Evolutionary conservation across 495 filamentous ascomycete species (phyloP).

Genomic region (Aspergillus haitiensis): DNA sequence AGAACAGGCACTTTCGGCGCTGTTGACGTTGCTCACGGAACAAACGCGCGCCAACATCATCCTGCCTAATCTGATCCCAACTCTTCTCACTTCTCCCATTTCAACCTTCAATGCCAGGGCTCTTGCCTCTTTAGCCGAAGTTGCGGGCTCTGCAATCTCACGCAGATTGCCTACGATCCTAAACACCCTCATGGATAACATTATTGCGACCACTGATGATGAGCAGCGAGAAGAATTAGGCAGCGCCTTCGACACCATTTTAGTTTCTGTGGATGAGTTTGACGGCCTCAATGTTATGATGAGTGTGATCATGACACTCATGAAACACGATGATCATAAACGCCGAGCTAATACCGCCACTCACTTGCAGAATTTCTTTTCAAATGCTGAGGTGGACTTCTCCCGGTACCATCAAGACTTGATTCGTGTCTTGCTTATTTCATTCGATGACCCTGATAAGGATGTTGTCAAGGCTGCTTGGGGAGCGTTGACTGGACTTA

Average conservation of each 20-base stretch:
- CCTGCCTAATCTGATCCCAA: conserved; percentile 91
- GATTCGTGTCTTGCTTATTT: conserved; percentile 81
- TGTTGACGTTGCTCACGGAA: conserved; percentile 91
- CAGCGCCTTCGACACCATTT: conserved; percentile 77
- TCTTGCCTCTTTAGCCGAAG: conserved; percentile 85
- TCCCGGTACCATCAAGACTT: conserved; percentile 94
- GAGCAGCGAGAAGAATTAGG: conserved; percentile 73
- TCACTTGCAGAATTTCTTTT: conserved; percentile 88
- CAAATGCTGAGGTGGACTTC: conserved; percentile 77
- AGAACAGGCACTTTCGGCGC: conserved; percentile 85
- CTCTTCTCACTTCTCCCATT: conserved; percentile 85
- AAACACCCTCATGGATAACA: conserved; percentile 90
- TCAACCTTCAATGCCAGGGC: conserved; percentile 92
- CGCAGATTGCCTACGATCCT: conserved; percentile 83
- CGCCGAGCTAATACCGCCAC: conserved; percentile 73
- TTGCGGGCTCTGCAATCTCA: conserved; percentile 85
- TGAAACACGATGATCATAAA: conserved; percentile 90
- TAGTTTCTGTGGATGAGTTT: conserved; percentile 91
- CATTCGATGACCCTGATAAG: conserved; percentile 82
- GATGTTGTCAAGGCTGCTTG: conserved; percentile 91
- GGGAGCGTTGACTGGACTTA: conserved; percentile 84
- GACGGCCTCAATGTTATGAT: conserved; percentile 94
- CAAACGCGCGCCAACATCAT: conserved; percentile 94
- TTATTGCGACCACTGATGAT: conserved; percentile 74
- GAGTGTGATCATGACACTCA: conserved; percentile 81